Evolutionary conservation across 2,329 filamentous ascomycete genomes (phyloP).

Genomic region (Aschersonia sp.): DNA sequence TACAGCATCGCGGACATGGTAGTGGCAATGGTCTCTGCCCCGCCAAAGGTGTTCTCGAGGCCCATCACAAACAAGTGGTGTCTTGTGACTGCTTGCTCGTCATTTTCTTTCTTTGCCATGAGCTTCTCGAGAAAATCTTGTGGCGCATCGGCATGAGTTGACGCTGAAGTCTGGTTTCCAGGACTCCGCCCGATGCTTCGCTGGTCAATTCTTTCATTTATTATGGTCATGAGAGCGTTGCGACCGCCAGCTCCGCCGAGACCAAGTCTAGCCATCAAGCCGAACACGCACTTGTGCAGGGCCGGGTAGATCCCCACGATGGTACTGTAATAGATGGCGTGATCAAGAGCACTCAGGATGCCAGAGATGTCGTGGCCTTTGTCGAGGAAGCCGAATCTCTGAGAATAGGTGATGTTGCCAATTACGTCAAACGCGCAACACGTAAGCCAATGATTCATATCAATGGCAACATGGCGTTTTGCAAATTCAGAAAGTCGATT

Average conservation of each 20-base stretch:
- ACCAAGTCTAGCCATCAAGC: not conserved
- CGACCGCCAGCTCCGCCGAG: not conserved
- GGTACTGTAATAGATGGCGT: not conserved
- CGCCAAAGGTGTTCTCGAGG: too few species aligned
- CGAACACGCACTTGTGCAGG: not conserved
- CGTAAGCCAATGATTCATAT: not conserved
- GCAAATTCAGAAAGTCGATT: not conserved
- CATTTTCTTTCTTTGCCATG: not conserved
- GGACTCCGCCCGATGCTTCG: not conserved
- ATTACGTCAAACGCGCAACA: not conserved
- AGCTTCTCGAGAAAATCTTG: not conserved
- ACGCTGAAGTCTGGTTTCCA: not conserved
- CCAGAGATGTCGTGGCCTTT: not conserved
- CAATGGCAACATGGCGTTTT: not conserved
- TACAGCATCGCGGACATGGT: not conserved
- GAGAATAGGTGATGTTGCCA: not conserved
- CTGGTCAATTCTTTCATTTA: not conserved
- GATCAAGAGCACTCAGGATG: not conserved
- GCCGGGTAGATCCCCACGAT: not conserved
- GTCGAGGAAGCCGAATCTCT: not conserved
- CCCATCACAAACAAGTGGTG: too few species aligned
- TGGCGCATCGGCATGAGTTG: not conserved
- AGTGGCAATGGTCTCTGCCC: too few species aligned
- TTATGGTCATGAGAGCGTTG: not conserved
- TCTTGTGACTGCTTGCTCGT: too few species aligned